A percentile compares a stretch with the other conserved stretches of the same genome.
phyloP scores from a whole-genome alignment of 2,329 filamentous ascomycete species.

The Grosmannia penicillata region DNA sequence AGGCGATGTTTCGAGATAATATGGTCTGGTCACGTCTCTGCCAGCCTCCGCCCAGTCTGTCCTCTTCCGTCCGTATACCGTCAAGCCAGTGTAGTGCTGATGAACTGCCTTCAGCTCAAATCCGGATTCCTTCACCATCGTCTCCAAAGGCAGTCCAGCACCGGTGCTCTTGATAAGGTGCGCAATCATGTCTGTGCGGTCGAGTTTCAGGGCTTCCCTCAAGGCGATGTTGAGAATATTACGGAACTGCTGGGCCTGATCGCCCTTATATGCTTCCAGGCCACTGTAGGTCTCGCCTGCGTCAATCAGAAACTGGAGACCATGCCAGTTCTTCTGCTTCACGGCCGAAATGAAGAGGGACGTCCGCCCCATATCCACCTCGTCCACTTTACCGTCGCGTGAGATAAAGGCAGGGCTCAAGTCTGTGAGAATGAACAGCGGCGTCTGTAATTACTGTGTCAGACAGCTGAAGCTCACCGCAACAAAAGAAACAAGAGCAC shows the following conservation, averaged over 20 bases:
- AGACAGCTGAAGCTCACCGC: too few species aligned
- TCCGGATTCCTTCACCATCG: slow-evolving; percentile 51
- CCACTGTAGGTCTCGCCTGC: slow-evolving; percentile 24
- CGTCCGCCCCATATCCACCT: slow-evolving; percentile 10
- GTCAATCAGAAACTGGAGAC: slow-evolving; percentile 44
- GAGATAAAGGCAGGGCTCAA: slow-evolving; percentile 19
- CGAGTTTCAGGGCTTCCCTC: slow-evolving; percentile 25
- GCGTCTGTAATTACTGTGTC: slow-evolving; percentile 18
- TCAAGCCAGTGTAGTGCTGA: slow-evolving; percentile 61
- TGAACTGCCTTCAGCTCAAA: slow-evolving; percentile 49
- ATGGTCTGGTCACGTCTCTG: too few species aligned
- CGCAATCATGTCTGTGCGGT: slow-evolving; percentile 41
- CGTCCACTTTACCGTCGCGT: slow-evolving; percentile 15
- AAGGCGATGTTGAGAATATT: too few species aligned
- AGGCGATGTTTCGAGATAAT: slow-evolving; percentile 38
- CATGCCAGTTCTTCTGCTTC: slow-evolving; percentile 32
- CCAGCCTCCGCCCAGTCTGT: slow-evolving; percentile 59
- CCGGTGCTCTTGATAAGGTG: slow-evolving; percentile 52
- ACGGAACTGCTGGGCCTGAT: too few species aligned
- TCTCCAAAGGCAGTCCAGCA: slow-evolving; percentile 52
- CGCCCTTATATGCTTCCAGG: slow-evolving; percentile 15
- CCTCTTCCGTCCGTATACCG: slow-evolving; percentile 45
- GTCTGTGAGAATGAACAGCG: slow-evolving; percentile 35
- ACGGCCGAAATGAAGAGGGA: slow-evolving; percentile 31
- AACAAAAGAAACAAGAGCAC: background rate